phyloP scores from a whole-genome alignment of 1,284 basidiomycete species.

The Dichomitus squalens region DNA sequence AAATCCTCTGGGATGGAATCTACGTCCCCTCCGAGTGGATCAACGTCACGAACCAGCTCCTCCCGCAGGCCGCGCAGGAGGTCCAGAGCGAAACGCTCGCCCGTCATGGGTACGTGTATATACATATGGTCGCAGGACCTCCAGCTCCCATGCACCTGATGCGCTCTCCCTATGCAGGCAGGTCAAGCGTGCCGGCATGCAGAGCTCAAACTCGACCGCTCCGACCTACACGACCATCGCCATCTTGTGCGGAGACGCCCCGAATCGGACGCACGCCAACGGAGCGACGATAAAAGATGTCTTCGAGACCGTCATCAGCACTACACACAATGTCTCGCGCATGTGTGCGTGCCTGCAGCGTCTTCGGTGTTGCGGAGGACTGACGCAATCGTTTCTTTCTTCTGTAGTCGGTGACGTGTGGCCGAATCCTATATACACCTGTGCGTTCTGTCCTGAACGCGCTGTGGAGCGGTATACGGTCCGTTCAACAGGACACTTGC shows the following conservation, averaged over 20 bases:
- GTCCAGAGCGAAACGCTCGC: not conserved
- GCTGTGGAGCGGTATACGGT: slow-evolving; percentile 28
- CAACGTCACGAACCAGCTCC: not conserved
- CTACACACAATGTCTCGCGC: slow-evolving; percentile 17
- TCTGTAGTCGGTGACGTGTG: slow-evolving; percentile 16
- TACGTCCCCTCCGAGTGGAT: not conserved
- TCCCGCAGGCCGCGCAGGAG: not conserved
- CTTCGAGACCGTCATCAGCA: slow-evolving; percentile 19
- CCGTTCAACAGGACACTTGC: slow-evolving; percentile 28
- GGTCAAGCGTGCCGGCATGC: not conserved
- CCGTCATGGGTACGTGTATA: no score
- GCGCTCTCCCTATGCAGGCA: no score
- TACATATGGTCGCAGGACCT: no score
- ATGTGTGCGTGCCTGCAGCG: slow-evolving; percentile 21
- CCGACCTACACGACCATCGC: slow-evolving; percentile 5
- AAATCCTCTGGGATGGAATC: not conserved
- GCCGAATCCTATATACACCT: slow-evolving; percentile 6
- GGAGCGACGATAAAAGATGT: slow-evolving; percentile 16
- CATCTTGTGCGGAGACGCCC: slow-evolving; percentile 21
- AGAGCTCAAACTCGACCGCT: not conserved
- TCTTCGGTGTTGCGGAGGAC: not conserved
- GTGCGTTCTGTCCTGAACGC: slow-evolving; percentile 23
- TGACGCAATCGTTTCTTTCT: not conserved
- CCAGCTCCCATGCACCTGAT: no score
- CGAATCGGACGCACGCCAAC: slow-evolving; percentile 8